Percentiles rank a stretch among this genome's conserved stretches.
Conservation (phyloP, 768 basidiomycete genomes). For the Austroboletus eburneus region DNA sequence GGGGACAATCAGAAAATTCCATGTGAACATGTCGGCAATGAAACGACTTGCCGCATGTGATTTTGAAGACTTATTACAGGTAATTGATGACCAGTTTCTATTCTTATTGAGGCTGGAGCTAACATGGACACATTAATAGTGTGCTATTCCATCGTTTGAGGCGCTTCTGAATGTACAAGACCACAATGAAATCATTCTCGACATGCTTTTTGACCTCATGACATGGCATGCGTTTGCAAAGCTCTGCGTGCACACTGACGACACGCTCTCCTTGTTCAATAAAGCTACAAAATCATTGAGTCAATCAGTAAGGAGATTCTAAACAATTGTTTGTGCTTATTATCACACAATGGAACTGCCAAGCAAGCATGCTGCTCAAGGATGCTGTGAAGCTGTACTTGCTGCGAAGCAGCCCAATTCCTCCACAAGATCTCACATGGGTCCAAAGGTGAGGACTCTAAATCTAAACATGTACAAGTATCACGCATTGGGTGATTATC, state of each 20-base stretch:
- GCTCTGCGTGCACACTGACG: neutral
- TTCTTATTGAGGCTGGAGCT: neutral
- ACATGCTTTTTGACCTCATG: neutral
- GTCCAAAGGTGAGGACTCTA: neutral
- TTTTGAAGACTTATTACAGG: slow-evolving; percentile 38
- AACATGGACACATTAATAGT: neutral
- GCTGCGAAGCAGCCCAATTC: neutral
- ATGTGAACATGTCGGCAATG: slow-evolving; percentile 32
- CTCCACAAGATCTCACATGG: too few species aligned
- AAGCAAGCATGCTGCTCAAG: too few species aligned
- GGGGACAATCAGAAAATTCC: slow-evolving; percentile 30
- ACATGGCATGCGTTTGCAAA: slow-evolving; percentile 2
- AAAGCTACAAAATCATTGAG: neutral
- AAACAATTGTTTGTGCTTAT: neutral
- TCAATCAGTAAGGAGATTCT: neutral
- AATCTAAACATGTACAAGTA: neutral
- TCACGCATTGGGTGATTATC: neutral
- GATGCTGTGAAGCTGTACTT: neutral
- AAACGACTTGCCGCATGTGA: slow-evolving; percentile 34
- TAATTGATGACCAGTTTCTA: neutral
- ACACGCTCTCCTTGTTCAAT: neutral
- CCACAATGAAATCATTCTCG: neutral
- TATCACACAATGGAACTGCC: neutral
- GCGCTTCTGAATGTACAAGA: too few species aligned
- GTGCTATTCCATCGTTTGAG: neutral